A percentile compares a stretch with the other conserved stretches of the same genome.
Evolutionary conservation across 192 early-diverging fungal genomes (phyloP).

Genomic region (Podila verticillata): DNA sequence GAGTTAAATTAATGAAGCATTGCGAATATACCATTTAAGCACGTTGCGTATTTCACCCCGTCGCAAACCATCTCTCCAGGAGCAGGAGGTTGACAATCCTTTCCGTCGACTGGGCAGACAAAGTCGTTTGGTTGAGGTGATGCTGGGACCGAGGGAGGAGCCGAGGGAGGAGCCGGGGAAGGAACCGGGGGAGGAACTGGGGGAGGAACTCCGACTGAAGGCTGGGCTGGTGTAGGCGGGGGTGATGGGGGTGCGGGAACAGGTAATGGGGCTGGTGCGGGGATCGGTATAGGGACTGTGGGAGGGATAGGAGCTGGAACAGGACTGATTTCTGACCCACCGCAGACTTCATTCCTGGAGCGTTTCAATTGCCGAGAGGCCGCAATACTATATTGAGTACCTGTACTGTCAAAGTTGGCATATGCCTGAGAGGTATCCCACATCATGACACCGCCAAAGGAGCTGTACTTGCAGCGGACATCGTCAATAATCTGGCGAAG

Average conservation of each 20-base stretch:
- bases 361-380: slow-evolving; percentile 15
- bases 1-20: background rate
- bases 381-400: slow-evolving; percentile 6
- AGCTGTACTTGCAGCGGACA: slow-evolving; percentile 57
- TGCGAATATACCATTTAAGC: slow-evolving; percentile 7
- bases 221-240: background rate
- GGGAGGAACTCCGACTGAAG: too few relatives aligned
- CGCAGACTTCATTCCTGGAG: slow-evolving; percentile 8
- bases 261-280: background rate
- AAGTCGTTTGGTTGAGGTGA: background rate
- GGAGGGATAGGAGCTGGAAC: background rate
- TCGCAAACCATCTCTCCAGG: slow-evolving; percentile 7
- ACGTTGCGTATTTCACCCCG: slow-evolving; percentile 14
- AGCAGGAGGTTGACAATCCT: background rate
- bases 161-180: background rate
- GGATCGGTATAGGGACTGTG: background rate
- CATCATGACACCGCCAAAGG: slow-evolving; percentile 78
- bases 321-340: background rate
- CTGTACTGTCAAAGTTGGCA: slow-evolving; percentile 48
- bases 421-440: slow-evolving; percentile 80
- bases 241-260: background rate
- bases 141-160: background rate
- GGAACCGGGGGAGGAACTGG: background rate
- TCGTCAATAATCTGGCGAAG: slow-evolving; percentile 62
- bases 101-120: slow-evolving; percentile 10